Percentiles rank a stretch among this genome's conserved stretches.
Evolutionary conservation across 2,329 filamentous ascomycete genomes (phyloP).

Genomic region (Trichoderma harzianum): DNA sequence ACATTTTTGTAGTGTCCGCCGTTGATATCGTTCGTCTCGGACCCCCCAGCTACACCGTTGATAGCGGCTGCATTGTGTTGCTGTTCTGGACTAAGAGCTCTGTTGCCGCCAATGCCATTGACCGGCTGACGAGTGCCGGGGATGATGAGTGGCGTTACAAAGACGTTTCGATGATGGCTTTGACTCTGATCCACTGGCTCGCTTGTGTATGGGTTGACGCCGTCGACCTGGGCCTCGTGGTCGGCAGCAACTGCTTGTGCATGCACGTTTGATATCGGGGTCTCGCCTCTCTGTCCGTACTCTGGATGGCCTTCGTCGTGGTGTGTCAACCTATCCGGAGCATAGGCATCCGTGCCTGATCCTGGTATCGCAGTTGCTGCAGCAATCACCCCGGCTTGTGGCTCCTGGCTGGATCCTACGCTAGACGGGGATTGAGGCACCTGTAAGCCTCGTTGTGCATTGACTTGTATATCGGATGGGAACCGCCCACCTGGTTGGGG

Average conservation of each 20-base stretch:
- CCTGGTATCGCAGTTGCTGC: constrained; percentile 53
- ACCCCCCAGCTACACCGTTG: too few relatives aligned
- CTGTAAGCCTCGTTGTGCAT: constrained; percentile 74
- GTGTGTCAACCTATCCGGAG: constrained; percentile 30
- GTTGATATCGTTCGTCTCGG: constrained; percentile 1
- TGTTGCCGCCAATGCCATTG: not conserved
- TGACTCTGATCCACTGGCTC: constrained; percentile 36
- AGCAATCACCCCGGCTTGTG: constrained; percentile 58
- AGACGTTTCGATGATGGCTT: constrained; percentile 16
- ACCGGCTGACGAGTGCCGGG: not conserved
- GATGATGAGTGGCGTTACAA: not conserved
- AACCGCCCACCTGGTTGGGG: constrained; percentile 94
- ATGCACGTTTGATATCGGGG: constrained; percentile 47
- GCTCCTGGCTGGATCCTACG: constrained; percentile 63
- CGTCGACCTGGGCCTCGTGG: constrained; percentile 50
- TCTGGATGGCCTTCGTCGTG: constrained; percentile 25
- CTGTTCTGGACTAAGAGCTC: not conserved
- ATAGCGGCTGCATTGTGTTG: not conserved
- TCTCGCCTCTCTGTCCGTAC: constrained; percentile 46
- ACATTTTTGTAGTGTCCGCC: constrained; percentile 21
- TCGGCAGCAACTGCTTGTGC: constrained; percentile 50
- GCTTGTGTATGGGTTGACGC: constrained; percentile 56
- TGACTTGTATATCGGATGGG: constrained; percentile 87
- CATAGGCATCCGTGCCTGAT: constrained; percentile 24
- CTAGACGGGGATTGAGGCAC: constrained; percentile 76